Evolutionary conservation across 805 yeast genomes (phyloP).

Genomic region (Hanseniaspora thailandica): DNA sequence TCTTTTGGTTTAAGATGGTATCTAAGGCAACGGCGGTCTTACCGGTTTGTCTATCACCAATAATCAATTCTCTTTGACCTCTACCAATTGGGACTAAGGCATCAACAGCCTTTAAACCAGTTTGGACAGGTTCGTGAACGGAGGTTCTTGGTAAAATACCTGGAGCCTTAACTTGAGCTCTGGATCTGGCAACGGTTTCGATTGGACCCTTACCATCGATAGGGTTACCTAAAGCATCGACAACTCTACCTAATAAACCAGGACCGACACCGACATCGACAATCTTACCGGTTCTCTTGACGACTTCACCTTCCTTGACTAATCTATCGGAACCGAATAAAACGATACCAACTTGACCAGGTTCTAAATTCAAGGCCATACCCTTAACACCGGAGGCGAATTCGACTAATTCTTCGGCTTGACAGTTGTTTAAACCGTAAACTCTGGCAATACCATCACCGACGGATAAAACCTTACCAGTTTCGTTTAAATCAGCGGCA

Average conservation of each 20-base stretch:
- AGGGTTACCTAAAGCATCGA: conserved; percentile 98
- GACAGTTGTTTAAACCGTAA: conserved; percentile 97
- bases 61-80: conserved; percentile 99
- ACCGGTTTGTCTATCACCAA: conserved; percentile 99
- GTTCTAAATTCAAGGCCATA: conserved; percentile 99
- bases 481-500: conserved; percentile 95
- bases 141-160: conserved; percentile 99
- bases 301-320: conserved; percentile 98
- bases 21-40: conserved; percentile 98
- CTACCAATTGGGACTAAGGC: conserved; percentile 99
- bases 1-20: conserved; percentile 97
- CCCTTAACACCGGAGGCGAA: conserved; percentile 99
- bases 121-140: conserved; percentile 98
- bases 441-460: conserved; percentile 99
- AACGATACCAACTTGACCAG: conserved; percentile 99
- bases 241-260: conserved; percentile 95
- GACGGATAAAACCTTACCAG: conserved; percentile 97
- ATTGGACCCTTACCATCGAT: conserved; percentile 99
- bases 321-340: conserved; percentile 97
- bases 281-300: conserved; percentile 98
- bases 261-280: conserved; percentile 99
- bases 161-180: conserved; percentile 99
- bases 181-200: conserved; percentile 66
- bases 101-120: conserved; percentile 98
- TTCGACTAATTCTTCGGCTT: conserved; percentile 99